A percentile compares a stretch with the other conserved stretches of the same genome.
phyloP scores from a whole-genome alignment of 75 land plant genomes.

The Isoetes taiwanensis region DNA sequence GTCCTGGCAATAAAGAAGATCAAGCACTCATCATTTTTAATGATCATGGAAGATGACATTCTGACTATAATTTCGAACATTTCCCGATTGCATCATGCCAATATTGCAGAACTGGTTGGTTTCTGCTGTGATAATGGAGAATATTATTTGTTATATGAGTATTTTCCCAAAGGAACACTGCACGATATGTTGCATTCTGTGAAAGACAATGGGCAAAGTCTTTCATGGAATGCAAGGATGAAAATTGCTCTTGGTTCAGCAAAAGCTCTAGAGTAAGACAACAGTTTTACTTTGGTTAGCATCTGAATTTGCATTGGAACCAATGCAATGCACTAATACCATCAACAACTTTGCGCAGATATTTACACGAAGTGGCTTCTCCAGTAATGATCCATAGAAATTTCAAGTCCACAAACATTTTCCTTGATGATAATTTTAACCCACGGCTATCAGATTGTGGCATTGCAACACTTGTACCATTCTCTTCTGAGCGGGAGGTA shows the following conservation, averaged over 20 bases:
- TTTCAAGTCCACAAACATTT: too few relatives aligned
- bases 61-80: slow-evolving; percentile 39
- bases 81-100: slow-evolving; percentile 47
- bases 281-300: too few relatives aligned
- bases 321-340: too few relatives aligned
- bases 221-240: slow-evolving; percentile 70
- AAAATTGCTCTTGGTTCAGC: slow-evolving; percentile 74
- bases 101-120: slow-evolving; percentile 69
- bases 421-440: too few relatives aligned
- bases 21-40: slow-evolving; percentile 23
- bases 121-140: slow-evolving; percentile 71
- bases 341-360: too few relatives aligned
- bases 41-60: slow-evolving; percentile 70
- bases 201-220: slow-evolving; percentile 31
- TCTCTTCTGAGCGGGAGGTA: too few relatives aligned
- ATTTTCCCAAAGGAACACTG: slow-evolving; percentile 52
- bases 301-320: too few relatives aligned
- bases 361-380: too few relatives aligned
- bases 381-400: too few relatives aligned
- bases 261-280: slow-evolving; percentile 80
- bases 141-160: slow-evolving; percentile 55
- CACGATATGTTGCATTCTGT: slow-evolving; percentile 68
- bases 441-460: too few relatives aligned
- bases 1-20: slow-evolving; percentile 70
- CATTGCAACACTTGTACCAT: too few relatives aligned